Evolutionary conservation across 192 early-diverging fungal species (phyloP), one percentile per base, ranked within the genome.

Genomic region (Coemansia sp.): DNA sequence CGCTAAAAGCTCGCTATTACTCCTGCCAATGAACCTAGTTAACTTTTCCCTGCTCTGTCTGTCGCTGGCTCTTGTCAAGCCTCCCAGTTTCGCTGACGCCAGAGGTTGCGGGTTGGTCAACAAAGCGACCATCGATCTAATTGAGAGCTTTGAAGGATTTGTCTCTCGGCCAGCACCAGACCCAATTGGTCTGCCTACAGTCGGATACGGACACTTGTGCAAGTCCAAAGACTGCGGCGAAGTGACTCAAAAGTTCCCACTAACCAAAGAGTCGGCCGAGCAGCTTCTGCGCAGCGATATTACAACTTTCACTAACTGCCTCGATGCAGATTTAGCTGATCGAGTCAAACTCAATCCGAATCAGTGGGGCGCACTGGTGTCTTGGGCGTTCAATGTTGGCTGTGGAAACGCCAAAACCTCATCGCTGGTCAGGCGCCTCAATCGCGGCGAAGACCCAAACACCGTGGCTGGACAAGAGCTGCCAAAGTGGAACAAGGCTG

Each of bases 121-220:
- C 64, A 29, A 60, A 3, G 80, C 65, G 5, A 72, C 75, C 15
- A 39, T 85, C 13, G 58, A 78, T 31, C 67, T 85, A 20, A 65
- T 85, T n/a, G 64, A 83, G 8, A 34, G 69, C 36, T 82, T 44
- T 33, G 83, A 85, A 44, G 83, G 83, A 2, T 85, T 85, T 70
- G 83, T 78, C 8, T 5, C 80, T 16, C 43, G 68, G 44, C 74
- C 76, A 31, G 38, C 50, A 34, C 83, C 83, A 20, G 83, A 85
- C 34, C 80, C 83, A 2, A 82, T 78, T 16, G 83, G 83, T 5
- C 71, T 78, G 60, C 83, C 83, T 2, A 85, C 83, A 1, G 83
- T 85, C 18, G 83, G 83, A 44, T 85, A 85, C 13, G 76, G 76
- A 27, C 76, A 78, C 36, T 49, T 70, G 53, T 78, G 76, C 71